Evolutionary conservation across 2,329 filamentous ascomycete genomes (phyloP), one percentile per base, ranked within the genome.

Genomic region (Talaromyces sp.): DNA sequence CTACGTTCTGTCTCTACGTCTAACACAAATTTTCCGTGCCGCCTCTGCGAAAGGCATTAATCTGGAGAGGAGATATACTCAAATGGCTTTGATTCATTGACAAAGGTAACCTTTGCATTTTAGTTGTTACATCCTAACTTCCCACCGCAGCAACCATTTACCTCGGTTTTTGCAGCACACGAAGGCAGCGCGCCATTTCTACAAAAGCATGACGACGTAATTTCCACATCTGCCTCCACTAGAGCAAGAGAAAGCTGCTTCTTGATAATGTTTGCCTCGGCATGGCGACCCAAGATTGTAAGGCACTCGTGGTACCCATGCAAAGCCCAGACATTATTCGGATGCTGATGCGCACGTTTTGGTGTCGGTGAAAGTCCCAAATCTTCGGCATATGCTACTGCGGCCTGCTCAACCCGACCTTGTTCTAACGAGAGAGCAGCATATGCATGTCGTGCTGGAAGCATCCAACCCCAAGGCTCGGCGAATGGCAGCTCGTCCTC

Each of bases 391-490:
- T 89, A 89, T 1, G 85, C 80, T 35, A 33, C 9, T 2, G 80
- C 73, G 0, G 86, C 86, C 62, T 87, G 78, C 9, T 82, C 77
- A 1, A 81, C 76, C 7, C 76, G 76, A 0, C 82, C 85, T 70
- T 88, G 87, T 70, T 90, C 88, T 13, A 89, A 78, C 35, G 89
- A 73, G 5, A 90, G 76, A 0, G 87, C 87, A 1, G 85, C 87
- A 56, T 86, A 87, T 0, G 88, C 87, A 71, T 90, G 88, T 2
- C 87, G 79, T 0, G 85, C 84, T 0, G 88, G 87, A 71, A 88
- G 85, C 87, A 90, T 90, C 87, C 87, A 90, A 0, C 86, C 86
- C 87, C 87, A 89, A 0, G 88, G 88, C 72, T 90, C 88, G 49
- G 87, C 85, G 67, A 88, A 90, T 0, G 84, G 84, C 41, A 90